phyloP scores from a whole-genome alignment of 129 eudicot species.

The Lonicera japonica region DNA sequence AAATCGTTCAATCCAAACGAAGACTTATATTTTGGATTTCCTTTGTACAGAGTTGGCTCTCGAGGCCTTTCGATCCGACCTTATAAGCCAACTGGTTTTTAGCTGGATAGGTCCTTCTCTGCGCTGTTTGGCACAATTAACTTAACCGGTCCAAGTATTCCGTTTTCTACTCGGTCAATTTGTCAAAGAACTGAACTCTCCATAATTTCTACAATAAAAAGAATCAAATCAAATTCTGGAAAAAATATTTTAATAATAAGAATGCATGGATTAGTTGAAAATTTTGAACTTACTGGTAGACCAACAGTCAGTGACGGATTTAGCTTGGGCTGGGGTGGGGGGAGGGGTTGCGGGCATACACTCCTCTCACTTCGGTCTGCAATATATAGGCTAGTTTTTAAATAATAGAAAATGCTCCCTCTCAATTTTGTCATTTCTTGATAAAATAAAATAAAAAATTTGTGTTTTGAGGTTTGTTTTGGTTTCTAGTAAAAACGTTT shows the following conservation, averaged over 20 bases:
- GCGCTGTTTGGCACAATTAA: conserved; percentile 32
- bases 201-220: conserved; percentile 37
- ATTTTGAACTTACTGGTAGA: conserved; percentile 22
- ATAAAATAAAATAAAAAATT: too few species aligned
- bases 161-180: conserved; percentile 28
- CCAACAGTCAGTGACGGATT: too few species aligned
- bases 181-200: conserved; percentile 43
- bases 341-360: too few species aligned
- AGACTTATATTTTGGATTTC: neutral
- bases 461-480: too few species aligned
- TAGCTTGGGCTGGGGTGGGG: too few species aligned
- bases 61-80: conserved; percentile 37
- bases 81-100: conserved; percentile 45
- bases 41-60: conserved; percentile 16
- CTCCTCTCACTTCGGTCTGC: too few species aligned
- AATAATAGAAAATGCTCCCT: too few species aligned
- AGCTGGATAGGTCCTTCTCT: conserved; percentile 48
- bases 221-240: neutral
- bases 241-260: neutral
- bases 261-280: too few species aligned
- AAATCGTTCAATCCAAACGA: too few species aligned
- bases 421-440: too few species aligned
- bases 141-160: conserved; percentile 47
- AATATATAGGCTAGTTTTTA: too few species aligned
- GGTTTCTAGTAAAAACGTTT: too few species aligned